These are phyloP conservation scores for Cercophora newfieldiana DNA, from an alignment of 495 filamentous ascomycete genomes.

Conservation along the genomic window DNA sequence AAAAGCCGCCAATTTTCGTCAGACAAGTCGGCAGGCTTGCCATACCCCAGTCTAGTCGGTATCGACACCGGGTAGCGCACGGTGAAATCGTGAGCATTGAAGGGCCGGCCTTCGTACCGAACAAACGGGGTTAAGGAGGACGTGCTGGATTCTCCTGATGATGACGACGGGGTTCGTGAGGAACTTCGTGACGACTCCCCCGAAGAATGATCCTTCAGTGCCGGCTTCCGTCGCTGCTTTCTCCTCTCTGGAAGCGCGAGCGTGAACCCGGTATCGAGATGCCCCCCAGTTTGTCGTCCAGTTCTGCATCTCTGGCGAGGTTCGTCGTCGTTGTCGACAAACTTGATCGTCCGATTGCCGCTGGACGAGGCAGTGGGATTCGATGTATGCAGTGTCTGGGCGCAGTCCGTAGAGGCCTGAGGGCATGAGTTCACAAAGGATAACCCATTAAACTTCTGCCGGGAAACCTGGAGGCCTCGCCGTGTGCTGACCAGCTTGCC, in stretches of 20 bases:
- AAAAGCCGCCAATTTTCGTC: constrained; percentile 28
- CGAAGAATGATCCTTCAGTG: constrained; percentile 13
- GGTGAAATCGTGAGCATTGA: neutral
- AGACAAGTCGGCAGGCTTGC: constrained; percentile 12
- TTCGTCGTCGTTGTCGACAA: constrained; percentile 20
- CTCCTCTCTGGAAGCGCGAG: constrained; percentile 10
- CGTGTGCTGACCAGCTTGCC: constrained; percentile 33
- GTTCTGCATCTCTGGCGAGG: constrained; percentile 1
- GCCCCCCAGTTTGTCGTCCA: neutral
- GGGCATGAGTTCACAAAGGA: constrained; percentile 36
- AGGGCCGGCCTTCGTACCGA: neutral
- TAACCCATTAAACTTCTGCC: constrained; percentile 33
- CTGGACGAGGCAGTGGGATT: neutral
- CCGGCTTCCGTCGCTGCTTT: constrained; percentile 14
- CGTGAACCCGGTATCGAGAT: neutral
- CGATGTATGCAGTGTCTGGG: constrained; percentile 2
- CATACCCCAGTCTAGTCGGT: constrained; percentile 3
- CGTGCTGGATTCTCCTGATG: neutral
- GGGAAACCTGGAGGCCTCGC: constrained; percentile 33
- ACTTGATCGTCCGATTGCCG: constrained; percentile 23
- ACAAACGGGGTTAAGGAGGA: neutral
- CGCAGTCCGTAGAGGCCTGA: constrained; percentile 1
- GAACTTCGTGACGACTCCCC: constrained; percentile 8
- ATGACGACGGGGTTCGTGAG: constrained; percentile 6
- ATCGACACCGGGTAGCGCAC: neutral